Evolutionary conservation across 208 protist species (phyloP), one percentile per base, ranked within the genome.

Genomic region (Leishmania mexicana): DNA sequence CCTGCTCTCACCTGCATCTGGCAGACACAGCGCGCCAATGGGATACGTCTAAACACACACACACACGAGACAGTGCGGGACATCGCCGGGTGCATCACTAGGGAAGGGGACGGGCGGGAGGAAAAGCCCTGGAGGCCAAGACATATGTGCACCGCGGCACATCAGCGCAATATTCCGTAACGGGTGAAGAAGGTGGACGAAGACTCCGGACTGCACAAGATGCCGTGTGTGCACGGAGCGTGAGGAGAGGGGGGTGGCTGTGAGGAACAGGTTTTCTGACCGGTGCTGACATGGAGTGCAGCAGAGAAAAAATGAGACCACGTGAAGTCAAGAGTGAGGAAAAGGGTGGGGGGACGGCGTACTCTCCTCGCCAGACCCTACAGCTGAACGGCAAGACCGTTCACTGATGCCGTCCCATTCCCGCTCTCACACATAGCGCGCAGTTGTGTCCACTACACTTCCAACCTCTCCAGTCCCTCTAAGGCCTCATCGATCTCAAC

Each of bases 401-500:
- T 64, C 58, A 35, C 35, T 10, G 10, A 28, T 64, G 58, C 28
- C 58, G 24, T 31, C 2, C 31, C 31, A 68, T 68, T 35, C 31
- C 40, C 62, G 13, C 62, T 19, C 13, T 21, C 62, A 21, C 13
- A 17, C 13, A 35, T 31, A 51, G 28, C 72, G 51, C 49, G 64
- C 57, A 78, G 49, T 70, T 17, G 77, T 35, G 73, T 35, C 8
- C 11, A 51, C 57, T 67, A 64, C 24, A 5, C 35, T 57, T 13
- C 31, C 17, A 38, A 19, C 17, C 67, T 85, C 68, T 85, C 81
- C 54, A 76, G 38, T 3, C 13, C 51, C 19, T 51, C 75, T 2
- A 85, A 64, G 10, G 76, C 64, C 40, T 83, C 85, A 7, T 78
- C 51, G 42, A 85, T 79, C 49, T 53, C 57, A 21, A 88, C 51